A percentile compares a stretch with the other conserved stretches of the same genome.
Conservation (phyloP, 2,329 filamentous ascomycete genomes). For the Fusarium sp. region DNA sequence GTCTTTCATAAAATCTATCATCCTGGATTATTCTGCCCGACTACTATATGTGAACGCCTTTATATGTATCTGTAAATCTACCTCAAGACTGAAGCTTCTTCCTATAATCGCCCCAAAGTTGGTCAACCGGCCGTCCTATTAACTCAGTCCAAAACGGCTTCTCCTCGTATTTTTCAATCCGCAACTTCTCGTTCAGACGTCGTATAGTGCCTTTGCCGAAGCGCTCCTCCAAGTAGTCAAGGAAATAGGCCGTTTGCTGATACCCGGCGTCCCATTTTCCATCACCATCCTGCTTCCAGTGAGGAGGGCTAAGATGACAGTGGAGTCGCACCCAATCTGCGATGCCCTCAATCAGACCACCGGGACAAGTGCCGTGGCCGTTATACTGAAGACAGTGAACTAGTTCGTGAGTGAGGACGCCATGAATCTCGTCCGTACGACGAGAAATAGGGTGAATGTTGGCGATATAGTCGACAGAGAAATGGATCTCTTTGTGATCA, state of each 20-base stretch:
- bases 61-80: constrained; percentile 3
- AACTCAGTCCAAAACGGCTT: constrained; percentile 75
- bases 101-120: constrained; percentile 82
- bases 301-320: constrained; percentile 79
- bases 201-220: constrained; percentile 71
- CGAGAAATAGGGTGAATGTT: constrained; percentile 58
- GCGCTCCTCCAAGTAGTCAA: constrained; percentile 83
- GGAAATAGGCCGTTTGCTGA: constrained; percentile 90
- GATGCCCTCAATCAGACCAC: constrained; percentile 88
- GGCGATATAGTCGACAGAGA: constrained; percentile 81
- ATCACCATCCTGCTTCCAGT: constrained; percentile 76
- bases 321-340: constrained; percentile 92
- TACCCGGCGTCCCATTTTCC: constrained; percentile 90
- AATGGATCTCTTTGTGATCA: constrained; percentile 94
- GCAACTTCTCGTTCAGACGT: constrained; percentile 75
- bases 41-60: constrained; percentile 3
- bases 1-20: constrained; percentile 20
- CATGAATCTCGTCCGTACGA: constrained; percentile 74
- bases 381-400: constrained; percentile 95
- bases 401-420: constrained; percentile 90
- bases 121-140: constrained; percentile 73
- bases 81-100: constrained; percentile 44
- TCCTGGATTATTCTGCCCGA: background rate
- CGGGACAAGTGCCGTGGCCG: constrained; percentile 70
- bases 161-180: constrained; percentile 73